Evolutionary conservation across 2,329 filamentous ascomycete genomes (phyloP).

Genomic region (Tolypocladium inflatum): DNA sequence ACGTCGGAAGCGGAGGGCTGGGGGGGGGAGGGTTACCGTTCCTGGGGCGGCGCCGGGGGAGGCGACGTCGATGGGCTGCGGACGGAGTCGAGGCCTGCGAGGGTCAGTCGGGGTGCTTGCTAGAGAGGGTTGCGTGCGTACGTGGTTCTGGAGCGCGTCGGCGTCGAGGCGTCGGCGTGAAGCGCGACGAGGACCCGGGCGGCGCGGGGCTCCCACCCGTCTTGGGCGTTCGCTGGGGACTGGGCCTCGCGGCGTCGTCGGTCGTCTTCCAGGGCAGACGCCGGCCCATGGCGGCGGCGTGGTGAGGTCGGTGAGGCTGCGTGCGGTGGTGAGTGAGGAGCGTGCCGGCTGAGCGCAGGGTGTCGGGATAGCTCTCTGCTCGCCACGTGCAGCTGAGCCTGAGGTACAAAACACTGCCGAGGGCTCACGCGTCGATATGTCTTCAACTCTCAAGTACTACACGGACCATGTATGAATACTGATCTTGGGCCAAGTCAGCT

Average conservation of each 20-base stretch:
- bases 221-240: constrained; percentile 6
- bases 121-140: neutral
- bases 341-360: no score
- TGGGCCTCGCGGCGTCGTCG: neutral
- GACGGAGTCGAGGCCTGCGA: constrained; percentile 8
- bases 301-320: neutral
- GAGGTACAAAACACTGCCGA: no score
- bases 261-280: constrained; percentile 39
- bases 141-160: neutral
- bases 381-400: no score
- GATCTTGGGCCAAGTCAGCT: no score
- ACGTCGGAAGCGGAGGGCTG: neutral
- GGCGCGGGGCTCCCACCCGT: neutral
- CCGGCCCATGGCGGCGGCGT: constrained; percentile 32
- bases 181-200: neutral
- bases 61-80: constrained; percentile 41
- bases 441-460: no score
- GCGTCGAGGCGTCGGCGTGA: constrained; percentile 2
- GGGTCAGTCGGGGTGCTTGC: neutral
- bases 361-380: no score
- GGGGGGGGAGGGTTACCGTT: constrained; percentile 25
- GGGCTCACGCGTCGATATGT: no score
- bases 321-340: neutral
- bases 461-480: no score
- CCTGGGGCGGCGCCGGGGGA: constrained; percentile 35